Evolutionary conservation across 73 alveolate genomes (phyloP).

Genomic region (Paraurostyla sp.): DNA sequence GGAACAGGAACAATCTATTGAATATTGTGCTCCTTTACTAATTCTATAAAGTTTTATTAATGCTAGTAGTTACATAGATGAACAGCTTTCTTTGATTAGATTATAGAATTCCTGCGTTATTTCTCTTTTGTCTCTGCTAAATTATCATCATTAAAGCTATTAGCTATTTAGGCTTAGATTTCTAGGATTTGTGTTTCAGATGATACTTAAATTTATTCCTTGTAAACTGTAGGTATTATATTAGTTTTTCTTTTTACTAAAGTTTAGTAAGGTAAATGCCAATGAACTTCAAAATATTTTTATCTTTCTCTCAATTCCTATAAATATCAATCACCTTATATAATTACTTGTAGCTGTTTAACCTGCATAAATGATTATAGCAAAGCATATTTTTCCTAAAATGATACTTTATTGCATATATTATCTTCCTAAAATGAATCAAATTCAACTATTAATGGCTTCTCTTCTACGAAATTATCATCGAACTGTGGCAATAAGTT

Average conservation of each 20-base stretch:
- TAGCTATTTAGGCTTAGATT: not conserved
- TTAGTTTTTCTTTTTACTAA: not conserved
- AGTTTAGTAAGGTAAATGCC: conserved; percentile 20
- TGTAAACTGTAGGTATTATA: not conserved
- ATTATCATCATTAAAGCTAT: not conserved
- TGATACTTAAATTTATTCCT: not conserved
- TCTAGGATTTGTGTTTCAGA: conserved; percentile 2
- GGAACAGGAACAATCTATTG: conserved; percentile 8
- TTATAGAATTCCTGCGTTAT: not conserved
- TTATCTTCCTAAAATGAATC: conserved; percentile 3
- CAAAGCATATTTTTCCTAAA: not conserved
- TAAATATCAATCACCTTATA: not conserved
- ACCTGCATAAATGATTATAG: not conserved
- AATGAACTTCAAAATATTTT: not conserved
- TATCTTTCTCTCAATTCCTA: conserved; percentile 20
- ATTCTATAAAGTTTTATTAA: not conserved
- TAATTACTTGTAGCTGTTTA: conserved; percentile 17
- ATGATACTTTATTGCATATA: not conserved
- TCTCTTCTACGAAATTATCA: not conserved
- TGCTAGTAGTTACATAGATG: not conserved
- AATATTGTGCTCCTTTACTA: conserved; percentile 17
- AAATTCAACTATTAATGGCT: not conserved
- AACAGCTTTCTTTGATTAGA: not conserved
- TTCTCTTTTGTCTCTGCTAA: conserved; percentile 1
- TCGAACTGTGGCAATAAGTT: conserved; percentile 2